Evolutionary conservation across 108 stramenopile genomes (phyloP), one percentile per base, ranked within the genome.

Genomic region (Aurantiochytrium sp.): DNA sequence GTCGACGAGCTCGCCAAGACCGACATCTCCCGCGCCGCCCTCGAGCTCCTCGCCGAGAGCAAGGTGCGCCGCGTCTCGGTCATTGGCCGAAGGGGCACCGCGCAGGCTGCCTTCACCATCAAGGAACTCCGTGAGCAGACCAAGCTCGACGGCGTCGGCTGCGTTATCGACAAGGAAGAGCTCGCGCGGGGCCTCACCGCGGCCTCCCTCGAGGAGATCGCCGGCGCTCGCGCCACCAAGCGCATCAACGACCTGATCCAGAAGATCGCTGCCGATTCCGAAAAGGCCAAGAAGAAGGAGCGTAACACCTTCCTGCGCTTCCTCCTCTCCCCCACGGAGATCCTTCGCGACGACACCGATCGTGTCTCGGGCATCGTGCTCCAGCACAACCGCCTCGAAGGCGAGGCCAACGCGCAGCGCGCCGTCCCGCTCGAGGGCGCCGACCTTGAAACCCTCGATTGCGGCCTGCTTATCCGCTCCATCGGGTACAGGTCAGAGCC

Each of bases 21-120:
- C 14, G 99, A 99, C 93, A 94, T 97, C 44, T 91, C 97, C 14
- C 88, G 91, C 14, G 88, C 93, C 44, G 96, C 97, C 14, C 90
- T 98, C 88, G 91, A 95, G 47, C 92, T 95, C 14, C 89, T 98
- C 76, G 58, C 72, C 23, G 90, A 89, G 28, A 95, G 92, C 0
- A 28, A 45, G 45, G 91, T 94, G 5, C 44, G 44, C 29, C 72
- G 89, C 29, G 91, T 97, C n/a, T 90, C 93, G n/a, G 93, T 99
- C 60, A 91, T 98, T 12, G 98, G 98, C 5, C 93, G 99, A 76
- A 91, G 99, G 44, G 99, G 99, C n/a, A 97, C 96, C 88, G 93
- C 96, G 5, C 99, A 99, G 94, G 97, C 95, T 19, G 96, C 98
- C 25, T 98, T 98, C 89, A 99, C 98, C 71, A 99, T 98, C 72